Base-by-base conservation (phyloP, 805 yeast genomes). In the Dipodascus geniculatus region DNA sequence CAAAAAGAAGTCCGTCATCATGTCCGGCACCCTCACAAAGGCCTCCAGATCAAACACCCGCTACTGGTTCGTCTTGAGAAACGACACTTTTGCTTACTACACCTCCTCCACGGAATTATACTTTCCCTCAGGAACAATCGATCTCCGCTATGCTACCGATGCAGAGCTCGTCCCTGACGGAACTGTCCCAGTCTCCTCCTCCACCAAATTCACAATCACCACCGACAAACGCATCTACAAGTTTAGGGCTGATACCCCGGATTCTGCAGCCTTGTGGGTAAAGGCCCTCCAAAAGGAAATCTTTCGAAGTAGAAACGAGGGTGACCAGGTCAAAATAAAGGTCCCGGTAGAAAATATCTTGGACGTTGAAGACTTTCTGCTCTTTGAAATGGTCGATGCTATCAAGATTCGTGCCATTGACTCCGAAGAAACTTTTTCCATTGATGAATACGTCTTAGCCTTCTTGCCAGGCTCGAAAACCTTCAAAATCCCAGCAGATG, bases 191-290 rank as follows among this genome's bases (percentile, higher is more conserved):
- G 56, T 54, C 24, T 51, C 49, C 47, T 58, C 51, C 17, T 58
- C 54, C 52, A 60, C 57, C 48, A 64, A 61, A 3, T 79, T 90
- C 61, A 73, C 75, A 48, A 68, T 91, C 22, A 66, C 75, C 1
- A 81, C 88, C 1, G 80, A 75, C 47, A 72, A 75, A 28, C 77
- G 79, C 57, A 74, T 78, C 0, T 82, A 82, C 65, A 74, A 75
- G 44, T 85, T 90, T 60, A 76, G 77, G 57, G 85, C 95, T 1
- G 96, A 90, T 62, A 81, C 84, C 22, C 68, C 78, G 16, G 80
- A 75, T 56, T 71, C 83, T 3, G 97, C 97, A 0, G 75, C 85
- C 55, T 77, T 82, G 17, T 91, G 98, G 98, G 82, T 79, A 49
- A 81, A 82, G 52, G 70, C 76, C 8, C 67, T 91, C 48, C 86